Evolutionary conservation across 441 rosid species (phyloP).

Genomic region (Populus hybrid): DNA sequence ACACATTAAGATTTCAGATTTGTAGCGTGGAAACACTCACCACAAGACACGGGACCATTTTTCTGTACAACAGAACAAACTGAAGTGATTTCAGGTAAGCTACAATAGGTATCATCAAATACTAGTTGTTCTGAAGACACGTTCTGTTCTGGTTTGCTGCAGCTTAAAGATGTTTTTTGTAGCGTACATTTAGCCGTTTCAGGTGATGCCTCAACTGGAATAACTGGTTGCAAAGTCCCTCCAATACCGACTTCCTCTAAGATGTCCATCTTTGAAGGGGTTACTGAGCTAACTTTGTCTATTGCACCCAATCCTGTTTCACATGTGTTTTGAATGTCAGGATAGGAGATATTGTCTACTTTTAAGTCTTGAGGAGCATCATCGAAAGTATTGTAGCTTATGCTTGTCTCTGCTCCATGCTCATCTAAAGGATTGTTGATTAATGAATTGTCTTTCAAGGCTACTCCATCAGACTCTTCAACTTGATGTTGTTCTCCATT

Average conservation of each 20-base stretch:
- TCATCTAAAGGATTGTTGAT: background rate
- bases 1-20: background rate
- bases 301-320: background rate
- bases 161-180: conserved; percentile 4
- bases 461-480: background rate
- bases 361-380: conserved; percentile 6
- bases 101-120: background rate
- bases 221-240: conserved; percentile 5
- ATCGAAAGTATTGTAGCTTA: background rate
- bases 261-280: background rate
- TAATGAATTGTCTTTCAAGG: background rate
- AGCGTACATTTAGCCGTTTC: background rate
- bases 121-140: background rate
- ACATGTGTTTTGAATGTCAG: background rate
- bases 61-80: background rate
- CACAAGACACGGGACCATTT: background rate
- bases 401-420: background rate
- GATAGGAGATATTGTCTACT: background rate
- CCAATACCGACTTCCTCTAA: conserved; percentile 1
- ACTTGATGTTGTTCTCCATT: conserved; percentile 5
- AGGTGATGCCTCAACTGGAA: background rate
- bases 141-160: conserved; percentile 4
- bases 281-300: background rate
- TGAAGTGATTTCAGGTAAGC: conserved; percentile 9
- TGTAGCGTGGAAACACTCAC: conserved; percentile 9